Evolutionary conservation across 2,329 filamentous ascomycete species (phyloP), one percentile per base, ranked within the genome.

Genomic region (Sphaerulina vaccinii): DNA sequence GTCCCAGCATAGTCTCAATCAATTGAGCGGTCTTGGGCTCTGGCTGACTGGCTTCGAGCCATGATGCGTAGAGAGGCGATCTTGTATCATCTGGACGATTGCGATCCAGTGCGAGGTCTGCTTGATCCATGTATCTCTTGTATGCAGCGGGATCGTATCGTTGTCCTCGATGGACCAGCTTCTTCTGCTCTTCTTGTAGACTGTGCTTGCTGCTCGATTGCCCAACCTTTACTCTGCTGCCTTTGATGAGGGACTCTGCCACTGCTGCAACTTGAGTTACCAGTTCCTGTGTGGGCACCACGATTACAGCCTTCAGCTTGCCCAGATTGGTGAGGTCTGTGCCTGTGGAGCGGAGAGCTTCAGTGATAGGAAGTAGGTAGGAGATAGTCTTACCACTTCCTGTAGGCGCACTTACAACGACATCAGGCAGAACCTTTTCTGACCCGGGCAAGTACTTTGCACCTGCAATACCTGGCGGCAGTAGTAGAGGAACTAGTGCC

Each of bases 341-440:
- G n/a, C 38, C 16, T 3, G 27, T 33, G 24, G 80, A 76, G 59
- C 86, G 85, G 42, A 99, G 75, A 44, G 86, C 84, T 39, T 90
- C 83, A 3, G 95, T 80, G 52, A 99, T 83, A 0, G 93, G 93
- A 2, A 99, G 74, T 0, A 92, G 82, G 65, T 99, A 99, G 0
- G 92, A 87, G 13, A 99, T 71, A 0, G 93, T 99, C 68, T 99
- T 99, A 51, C 93, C 93, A 0, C 93, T 97, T 7, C 93, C 93
- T 0, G 93, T 99, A 1, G 92, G 88, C 0, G 95, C 93, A 6
- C 90, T 93, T 2, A 99, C 85, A 38, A 95, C 86, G 3, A 99
- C 71, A 68, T 99, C 93, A 36, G 80, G 78, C 7, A 68, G 0
- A n/a, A 65, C 49, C 18, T 45, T 45, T 32, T 67, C 62, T 10